These are phyloP conservation scores for Mycena haematopus DNA, from an alignment of 768 basidiomycete species.

Conservation along the genomic window DNA sequence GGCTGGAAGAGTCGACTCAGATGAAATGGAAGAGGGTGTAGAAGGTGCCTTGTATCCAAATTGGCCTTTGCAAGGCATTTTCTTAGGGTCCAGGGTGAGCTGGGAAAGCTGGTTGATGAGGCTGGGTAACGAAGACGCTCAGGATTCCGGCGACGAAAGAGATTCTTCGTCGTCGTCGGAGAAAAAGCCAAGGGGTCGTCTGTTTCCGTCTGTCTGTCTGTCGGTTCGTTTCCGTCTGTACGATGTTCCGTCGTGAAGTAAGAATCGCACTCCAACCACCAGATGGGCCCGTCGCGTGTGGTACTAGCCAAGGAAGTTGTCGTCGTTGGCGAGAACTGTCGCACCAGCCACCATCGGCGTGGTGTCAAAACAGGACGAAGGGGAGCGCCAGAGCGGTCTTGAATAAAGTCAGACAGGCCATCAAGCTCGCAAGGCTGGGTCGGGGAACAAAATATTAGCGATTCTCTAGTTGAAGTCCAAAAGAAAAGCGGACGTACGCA, in stretches of 20 bases:
- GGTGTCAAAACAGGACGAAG: constrained; percentile 74
- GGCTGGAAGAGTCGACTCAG: background rate
- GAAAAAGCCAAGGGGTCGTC: background rate
- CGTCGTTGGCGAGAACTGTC: too few relatives aligned
- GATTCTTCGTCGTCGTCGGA: background rate
- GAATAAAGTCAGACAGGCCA: constrained; percentile 58
- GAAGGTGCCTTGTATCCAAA: constrained; percentile 2
- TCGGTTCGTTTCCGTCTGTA: background rate
- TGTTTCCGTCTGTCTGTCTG: background rate
- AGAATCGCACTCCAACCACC: constrained; percentile 18
- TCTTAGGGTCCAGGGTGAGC: constrained; percentile 14
- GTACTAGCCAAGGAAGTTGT: too few relatives aligned
- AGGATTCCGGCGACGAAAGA: background rate
- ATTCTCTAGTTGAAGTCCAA: too few relatives aligned
- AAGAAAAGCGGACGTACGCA: constrained; percentile 44
- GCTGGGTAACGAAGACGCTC: background rate
- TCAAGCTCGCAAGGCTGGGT: constrained; percentile 44
- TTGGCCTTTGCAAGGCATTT: constrained; percentile 8
- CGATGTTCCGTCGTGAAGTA: constrained; percentile 4
- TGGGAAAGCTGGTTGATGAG: constrained; percentile 3
- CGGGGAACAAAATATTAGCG: background rate
- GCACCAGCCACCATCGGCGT: constrained; percentile 75
- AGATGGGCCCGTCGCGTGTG: constrained; percentile 5
- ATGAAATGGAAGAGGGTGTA: background rate
- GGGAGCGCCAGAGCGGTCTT: constrained; percentile 61